Evolutionary conservation across 768 basidiomycete species (phyloP), one percentile per base, ranked within the genome.

Genomic region (Macrocybe gigantea): DNA sequence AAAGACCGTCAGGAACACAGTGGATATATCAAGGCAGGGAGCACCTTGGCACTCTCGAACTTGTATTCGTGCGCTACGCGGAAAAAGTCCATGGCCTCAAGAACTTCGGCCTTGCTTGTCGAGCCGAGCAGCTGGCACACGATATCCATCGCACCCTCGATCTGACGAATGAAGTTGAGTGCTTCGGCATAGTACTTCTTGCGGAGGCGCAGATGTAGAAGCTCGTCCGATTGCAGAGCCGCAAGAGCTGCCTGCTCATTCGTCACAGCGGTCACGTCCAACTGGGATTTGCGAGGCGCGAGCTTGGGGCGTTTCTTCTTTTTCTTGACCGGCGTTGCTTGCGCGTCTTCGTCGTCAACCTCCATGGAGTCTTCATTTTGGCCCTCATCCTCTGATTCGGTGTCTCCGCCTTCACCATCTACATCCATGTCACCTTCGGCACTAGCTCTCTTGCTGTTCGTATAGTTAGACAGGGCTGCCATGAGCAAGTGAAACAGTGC

Each of bases 1-100:
- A 9, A 32, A 7, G 22, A 44, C 13, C 5, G 31, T 61, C 5
- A 56, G 51, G n/a, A 32, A 30, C 47, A 40, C 38, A n/a, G 14
- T 22, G 13, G 36, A 33, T 13, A n/a, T 33, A 9, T 2, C 5
- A 44, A 6, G 12, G 50, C 22, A 31, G 12, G 38, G 42, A 35
- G 15, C 40, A 90, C 89, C 64, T 88, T 82, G 2, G 94, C 86
- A 34, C 78, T 75, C 36, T 82, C 75, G 44, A 98, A 79, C 55
- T 89, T 73, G 60, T 94, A 96, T 59, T 85, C 86, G 56, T 84
- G 78, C 0, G 87, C 80, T 5, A 85, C 75, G 41, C 83, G 76
- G 78, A 93, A 97, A 64, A 95, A 98, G 30, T 95, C 87, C 66
- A 93, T 91, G 7, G 83, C 73, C 60, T 91, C 90, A 45, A 90